Evolutionary conservation across 805 yeast genomes (phyloP), one percentile per base, ranked within the genome.

Genomic region (Metschnikowia noctiluminum): DNA sequence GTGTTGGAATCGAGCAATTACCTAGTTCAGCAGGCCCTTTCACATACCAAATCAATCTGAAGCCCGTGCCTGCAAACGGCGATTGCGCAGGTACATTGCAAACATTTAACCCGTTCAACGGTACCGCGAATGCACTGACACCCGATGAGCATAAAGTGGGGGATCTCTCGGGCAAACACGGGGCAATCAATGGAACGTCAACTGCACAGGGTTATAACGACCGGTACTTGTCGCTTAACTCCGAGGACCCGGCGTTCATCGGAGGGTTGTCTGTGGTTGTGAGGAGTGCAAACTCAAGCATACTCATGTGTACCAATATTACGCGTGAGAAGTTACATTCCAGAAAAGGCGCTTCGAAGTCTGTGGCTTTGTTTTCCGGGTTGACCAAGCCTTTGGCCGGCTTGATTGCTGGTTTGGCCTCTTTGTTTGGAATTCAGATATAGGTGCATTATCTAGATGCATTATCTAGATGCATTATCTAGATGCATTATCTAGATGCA

Each of bases 101-200:
- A 14, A 71, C 66, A 58, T 66, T 71, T 50, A 63, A 71, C 56
- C 76, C 76, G 12, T 70, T 58, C 61, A 53, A 58, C 45, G 77
- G 75, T 16, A 48, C 53, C 14, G 54, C 48, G 14, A 60, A 55
- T 43, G 59, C 66, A n/a, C 53, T 68, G 28, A 48, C 53, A 21
- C 46, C 54, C 10, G 61, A 62, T 9, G 60, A 52, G 15, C 53
- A 53, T 48, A 70, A 70, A 54, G 63, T 62, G 36, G 73, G 76
- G 41, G 75, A 71, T 52, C 69, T 71, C 48, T 57, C 73, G 12
- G 74, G 74, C 27, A 70, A 65, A 55, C 70, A 70, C 55, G 76
- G 77, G 28, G 43, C 42, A 38, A 61, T 70, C 38, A 43, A 55
- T 14, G 65, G 69, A 32, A 55, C 60, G 11, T 53, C 67, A n/a